These are phyloP conservation scores for Pichia phayaonensis DNA, from an alignment of 805 yeast species.

Conservation along the genomic window DNA sequence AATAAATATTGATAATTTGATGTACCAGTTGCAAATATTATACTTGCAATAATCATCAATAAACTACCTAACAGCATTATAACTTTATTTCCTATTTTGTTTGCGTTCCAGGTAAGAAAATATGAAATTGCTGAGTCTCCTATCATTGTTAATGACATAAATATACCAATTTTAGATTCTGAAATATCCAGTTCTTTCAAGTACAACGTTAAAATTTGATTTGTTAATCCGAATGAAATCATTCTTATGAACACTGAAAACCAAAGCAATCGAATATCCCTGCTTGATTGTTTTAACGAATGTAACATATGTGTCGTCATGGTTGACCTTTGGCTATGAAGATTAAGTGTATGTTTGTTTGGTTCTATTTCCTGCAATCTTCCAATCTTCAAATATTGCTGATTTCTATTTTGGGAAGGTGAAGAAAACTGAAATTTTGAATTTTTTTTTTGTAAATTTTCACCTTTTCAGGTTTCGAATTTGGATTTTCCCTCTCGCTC, in stretches of 20 bases:
- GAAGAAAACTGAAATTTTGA: no score
- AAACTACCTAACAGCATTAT: conserved; percentile 58
- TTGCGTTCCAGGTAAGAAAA: conserved; percentile 70
- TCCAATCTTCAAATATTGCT: background rate
- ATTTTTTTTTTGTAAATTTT: no score
- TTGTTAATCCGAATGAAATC: conserved; percentile 70
- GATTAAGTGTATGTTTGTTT: no score
- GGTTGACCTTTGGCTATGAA: background rate
- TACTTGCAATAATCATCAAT: conserved; percentile 63
- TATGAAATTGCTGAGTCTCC: conserved; percentile 76
- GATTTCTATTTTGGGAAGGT: no score
- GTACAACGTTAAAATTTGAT: conserved; percentile 67
- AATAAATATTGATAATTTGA: conserved; percentile 49
- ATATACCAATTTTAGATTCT: conserved; percentile 59
- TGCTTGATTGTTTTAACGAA: conserved; percentile 27
- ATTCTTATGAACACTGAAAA: conserved; percentile 61
- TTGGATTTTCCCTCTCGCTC: background rate
- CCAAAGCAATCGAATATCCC: conserved; percentile 60
- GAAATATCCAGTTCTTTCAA: conserved; percentile 46
- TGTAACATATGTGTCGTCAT: conserved; percentile 25
- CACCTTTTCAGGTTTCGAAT: no score
- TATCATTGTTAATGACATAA: conserved; percentile 72
- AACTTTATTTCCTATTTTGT: conserved; percentile 54
- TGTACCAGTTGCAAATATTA: conserved; percentile 46
- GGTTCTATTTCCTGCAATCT: background rate